These are phyloP conservation scores for Senecio squalidus DNA, from an alignment of 140 eudicot genomes.

Conservation along the genomic window DNA sequence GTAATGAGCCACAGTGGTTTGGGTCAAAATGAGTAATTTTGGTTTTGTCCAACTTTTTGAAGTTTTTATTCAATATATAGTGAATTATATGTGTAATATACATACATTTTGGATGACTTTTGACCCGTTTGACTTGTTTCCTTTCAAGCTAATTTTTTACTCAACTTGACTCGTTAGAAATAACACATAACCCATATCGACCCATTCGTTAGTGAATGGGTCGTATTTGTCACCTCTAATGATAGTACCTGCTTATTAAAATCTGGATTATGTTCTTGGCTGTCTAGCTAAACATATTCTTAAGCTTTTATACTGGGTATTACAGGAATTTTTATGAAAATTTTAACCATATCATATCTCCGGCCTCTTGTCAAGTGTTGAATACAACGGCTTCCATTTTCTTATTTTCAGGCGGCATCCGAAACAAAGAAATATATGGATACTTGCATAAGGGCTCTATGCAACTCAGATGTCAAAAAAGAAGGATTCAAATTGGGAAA, in stretches of 20 bases:
- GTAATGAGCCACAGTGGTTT: background rate
- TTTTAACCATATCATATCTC: background rate
- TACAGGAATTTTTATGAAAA: background rate
- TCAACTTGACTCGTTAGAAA: too few relatives aligned
- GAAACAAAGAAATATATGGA: conserved; percentile 55
- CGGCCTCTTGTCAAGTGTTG: too few relatives aligned
- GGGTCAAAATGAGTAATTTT: background rate
- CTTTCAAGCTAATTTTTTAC: too few relatives aligned
- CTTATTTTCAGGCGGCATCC: conserved; percentile 54
- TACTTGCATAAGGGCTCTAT: conserved; percentile 63
- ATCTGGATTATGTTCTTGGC: background rate
- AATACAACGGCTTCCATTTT: background rate
- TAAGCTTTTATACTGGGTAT: background rate
- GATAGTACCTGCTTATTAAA: too few relatives aligned
- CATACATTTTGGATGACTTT: too few relatives aligned
- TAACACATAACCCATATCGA: too few relatives aligned
- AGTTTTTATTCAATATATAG: too few relatives aligned
- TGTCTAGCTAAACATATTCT: background rate
- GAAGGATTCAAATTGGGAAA: conserved; percentile 75
- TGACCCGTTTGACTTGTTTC: too few relatives aligned
- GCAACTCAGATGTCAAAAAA: conserved; percentile 64
- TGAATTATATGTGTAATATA: too few relatives aligned
- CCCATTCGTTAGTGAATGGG: too few relatives aligned
- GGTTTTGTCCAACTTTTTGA: too few relatives aligned
- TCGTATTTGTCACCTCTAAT: too few relatives aligned